phyloP scores from a whole-genome alignment of 73 alveolate genomes.

The Blepharisma japonicum region DNA sequence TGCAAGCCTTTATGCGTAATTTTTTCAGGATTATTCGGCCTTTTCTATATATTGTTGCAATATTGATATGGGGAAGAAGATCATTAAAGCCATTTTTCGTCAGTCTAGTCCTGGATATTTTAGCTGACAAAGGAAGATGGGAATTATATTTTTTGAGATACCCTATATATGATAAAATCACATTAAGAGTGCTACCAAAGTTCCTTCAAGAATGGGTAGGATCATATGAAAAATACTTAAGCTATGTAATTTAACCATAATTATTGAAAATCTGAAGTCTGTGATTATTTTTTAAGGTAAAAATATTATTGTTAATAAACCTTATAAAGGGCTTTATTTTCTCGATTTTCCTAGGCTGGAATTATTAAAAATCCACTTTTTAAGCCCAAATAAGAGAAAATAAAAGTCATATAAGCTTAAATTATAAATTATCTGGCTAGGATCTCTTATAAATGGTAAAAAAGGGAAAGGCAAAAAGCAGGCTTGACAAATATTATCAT shows the following conservation, averaged over 20 bases:
- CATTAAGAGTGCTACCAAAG: background rate
- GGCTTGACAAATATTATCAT: slow-evolving; percentile 38
- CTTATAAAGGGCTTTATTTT: too few species aligned
- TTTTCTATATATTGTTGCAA: background rate
- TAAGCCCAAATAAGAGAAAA: too few species aligned
- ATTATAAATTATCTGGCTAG: too few species aligned
- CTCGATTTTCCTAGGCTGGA: too few species aligned
- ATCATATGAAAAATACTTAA: background rate
- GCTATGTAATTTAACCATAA: slow-evolving; percentile 5
- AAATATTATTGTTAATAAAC: too few species aligned
- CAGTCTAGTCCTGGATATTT: background rate
- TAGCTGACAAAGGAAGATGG: background rate
- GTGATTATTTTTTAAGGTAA: too few species aligned
- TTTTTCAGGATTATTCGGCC: slow-evolving; percentile 6
- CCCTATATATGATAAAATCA: slow-evolving; percentile 13
- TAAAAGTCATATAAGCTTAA: too few species aligned
- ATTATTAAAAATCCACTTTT: too few species aligned
- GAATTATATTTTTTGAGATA: slow-evolving; percentile 4
- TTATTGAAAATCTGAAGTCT: too few species aligned
- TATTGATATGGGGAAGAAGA: slow-evolving; percentile 14
- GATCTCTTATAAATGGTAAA: slow-evolving; percentile 24
- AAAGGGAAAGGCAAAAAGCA: slow-evolving; percentile 40
- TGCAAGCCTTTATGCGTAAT: background rate
- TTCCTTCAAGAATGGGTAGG: background rate
- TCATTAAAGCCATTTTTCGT: background rate